Conservation (phyloP, 1,284 basidiomycete genomes). For the Heliocybe sulcata region DNA sequence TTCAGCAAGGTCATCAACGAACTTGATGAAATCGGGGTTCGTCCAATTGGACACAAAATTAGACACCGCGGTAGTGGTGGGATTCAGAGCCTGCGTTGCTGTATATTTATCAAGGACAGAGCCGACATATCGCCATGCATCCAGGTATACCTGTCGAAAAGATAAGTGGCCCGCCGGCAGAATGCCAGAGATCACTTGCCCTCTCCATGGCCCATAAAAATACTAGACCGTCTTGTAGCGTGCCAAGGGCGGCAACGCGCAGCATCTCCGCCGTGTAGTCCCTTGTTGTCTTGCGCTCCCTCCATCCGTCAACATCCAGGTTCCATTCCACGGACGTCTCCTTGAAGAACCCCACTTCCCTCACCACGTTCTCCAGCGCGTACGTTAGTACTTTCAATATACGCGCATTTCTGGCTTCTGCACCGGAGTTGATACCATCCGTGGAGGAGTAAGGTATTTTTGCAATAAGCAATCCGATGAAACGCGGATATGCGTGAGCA, state of each 20-base stretch:
- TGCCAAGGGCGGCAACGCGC: constrained; percentile 35
- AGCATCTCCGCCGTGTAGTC: constrained; percentile 70
- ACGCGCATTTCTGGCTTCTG: constrained; percentile 31
- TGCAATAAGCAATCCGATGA: constrained; percentile 49
- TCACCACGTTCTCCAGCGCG: constrained; percentile 47
- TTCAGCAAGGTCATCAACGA: constrained; percentile 47
- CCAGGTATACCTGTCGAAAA: constrained; percentile 40
- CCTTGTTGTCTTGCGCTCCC: constrained; percentile 50
- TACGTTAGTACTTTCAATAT: constrained; percentile 42
- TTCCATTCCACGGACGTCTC: constrained; percentile 36
- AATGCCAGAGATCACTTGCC: constrained; percentile 29
- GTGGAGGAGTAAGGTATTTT: constrained; percentile 40
- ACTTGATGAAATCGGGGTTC: constrained; percentile 48
- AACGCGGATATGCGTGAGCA: constrained; percentile 56
- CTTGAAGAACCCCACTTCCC: constrained; percentile 59
- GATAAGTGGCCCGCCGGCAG: neutral
- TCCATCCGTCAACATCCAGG: constrained; percentile 41
- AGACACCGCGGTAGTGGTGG: constrained; percentile 30
- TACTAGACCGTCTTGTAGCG: constrained; percentile 57
- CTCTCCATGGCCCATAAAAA: constrained; percentile 78
- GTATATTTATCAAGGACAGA: constrained; percentile 13
- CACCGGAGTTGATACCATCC: constrained; percentile 22
- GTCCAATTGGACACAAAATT: constrained; percentile 65
- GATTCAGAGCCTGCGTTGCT: constrained; percentile 6
- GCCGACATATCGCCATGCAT: constrained; percentile 56